A percentile compares a stretch with the other conserved stretches of the same genome.
These are phyloP conservation scores for Cercis canadensis DNA, from an alignment of 306 rosid genomes.

Conservation along the genomic window DNA sequence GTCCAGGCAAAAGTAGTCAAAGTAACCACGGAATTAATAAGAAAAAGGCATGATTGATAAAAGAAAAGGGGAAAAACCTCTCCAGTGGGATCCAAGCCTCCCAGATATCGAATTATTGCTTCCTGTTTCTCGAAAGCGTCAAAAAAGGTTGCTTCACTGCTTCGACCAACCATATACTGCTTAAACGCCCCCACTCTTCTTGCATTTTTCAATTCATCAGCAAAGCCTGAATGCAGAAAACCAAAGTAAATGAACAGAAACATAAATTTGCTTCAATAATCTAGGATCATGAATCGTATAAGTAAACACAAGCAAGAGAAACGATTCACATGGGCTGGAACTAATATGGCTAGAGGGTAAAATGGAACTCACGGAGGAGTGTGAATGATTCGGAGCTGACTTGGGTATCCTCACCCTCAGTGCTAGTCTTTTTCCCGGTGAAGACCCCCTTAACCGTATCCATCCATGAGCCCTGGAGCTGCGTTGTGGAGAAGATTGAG, in stretches of 20 bases:
- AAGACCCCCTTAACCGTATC: constrained; percentile 75
- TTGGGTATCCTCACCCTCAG: constrained; percentile 28
- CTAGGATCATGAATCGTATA: neutral
- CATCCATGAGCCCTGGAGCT: constrained; percentile 72
- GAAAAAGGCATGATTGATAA: neutral
- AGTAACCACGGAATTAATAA: neutral
- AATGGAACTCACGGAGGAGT: constrained; percentile 58
- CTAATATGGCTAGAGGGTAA: constrained; percentile 2
- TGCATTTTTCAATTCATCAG: constrained; percentile 78
- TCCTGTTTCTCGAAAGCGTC: constrained; percentile 73
- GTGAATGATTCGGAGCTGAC: constrained; percentile 63
- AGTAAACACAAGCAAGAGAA: neutral
- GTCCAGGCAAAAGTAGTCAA: too few relatives aligned
- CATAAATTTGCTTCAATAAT: neutral
- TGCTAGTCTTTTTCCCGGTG: constrained; percentile 60
- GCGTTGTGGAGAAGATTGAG: constrained; percentile 63
- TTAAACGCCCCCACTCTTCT: constrained; percentile 68
- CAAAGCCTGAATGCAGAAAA: constrained; percentile 54
- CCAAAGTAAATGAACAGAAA: neutral
- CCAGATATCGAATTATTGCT: constrained; percentile 75
- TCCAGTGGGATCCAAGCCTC: constrained; percentile 70
- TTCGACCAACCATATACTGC: constrained; percentile 79
- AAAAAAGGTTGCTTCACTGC: constrained; percentile 79
- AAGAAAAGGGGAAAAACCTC: constrained; percentile 54
- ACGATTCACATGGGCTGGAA: neutral